Conservation (phyloP, 2,329 filamentous ascomycete species). For the Sclerotinia borealis region DNA sequence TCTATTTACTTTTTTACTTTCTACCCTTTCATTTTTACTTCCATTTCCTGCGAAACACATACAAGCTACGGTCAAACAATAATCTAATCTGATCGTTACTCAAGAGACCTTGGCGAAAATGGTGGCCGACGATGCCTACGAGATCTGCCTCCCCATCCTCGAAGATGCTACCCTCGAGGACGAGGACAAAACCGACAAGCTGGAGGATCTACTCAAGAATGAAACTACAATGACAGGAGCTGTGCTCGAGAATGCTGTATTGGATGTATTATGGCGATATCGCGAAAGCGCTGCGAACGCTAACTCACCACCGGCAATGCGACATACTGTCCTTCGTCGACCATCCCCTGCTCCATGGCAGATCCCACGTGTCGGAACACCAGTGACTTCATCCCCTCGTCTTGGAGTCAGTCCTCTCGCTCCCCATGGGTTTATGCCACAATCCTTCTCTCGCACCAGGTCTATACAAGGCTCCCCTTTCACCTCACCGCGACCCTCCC, state of each 20-base stretch:
- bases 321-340: conserved; percentile 83
- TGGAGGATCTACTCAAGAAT: conserved; percentile 78
- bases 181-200: conserved; percentile 88
- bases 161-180: conserved; percentile 79
- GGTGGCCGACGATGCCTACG: conserved; percentile 90
- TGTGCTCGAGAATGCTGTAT: conserved; percentile 79
- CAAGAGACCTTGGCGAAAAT: conserved; percentile 41
- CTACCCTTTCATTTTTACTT: not conserved
- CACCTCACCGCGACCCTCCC: conserved; percentile 87
- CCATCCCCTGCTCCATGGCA: conserved; percentile 94
- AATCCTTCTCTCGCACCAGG: conserved; percentile 69
- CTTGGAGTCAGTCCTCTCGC: conserved; percentile 76
- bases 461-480: conserved; percentile 83
- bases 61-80: conserved; percentile 2
- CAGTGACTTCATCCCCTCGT: conserved; percentile 75
- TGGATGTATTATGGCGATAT: conserved; percentile 86
- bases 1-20: not conserved
- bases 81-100: not conserved
- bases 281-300: conserved; percentile 59
- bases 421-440: conserved; percentile 75
- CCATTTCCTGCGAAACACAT: not conserved
- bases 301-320: conserved; percentile 75
- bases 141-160: conserved; percentile 82
- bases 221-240: conserved; percentile 70
- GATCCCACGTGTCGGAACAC: conserved; percentile 60